phyloP scores from a whole-genome alignment of 345 rosid genomes.

The Pugionium cornutum region DNA sequence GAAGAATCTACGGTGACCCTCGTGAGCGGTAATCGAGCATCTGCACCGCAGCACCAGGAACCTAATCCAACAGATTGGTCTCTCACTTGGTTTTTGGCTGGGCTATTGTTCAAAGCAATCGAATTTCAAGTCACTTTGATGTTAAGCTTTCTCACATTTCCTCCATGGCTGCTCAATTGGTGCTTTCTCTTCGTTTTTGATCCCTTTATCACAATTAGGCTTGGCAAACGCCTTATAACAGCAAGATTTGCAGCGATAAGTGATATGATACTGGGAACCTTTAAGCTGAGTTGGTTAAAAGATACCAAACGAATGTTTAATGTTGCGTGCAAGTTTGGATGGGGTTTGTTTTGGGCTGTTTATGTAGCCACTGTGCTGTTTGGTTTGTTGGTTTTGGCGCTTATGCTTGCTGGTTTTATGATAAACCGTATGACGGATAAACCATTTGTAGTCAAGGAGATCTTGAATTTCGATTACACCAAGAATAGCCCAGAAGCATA shows the following conservation, averaged over 20 bases:
- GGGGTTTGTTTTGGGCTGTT: conserved; percentile 68
- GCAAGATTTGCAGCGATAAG: conserved; percentile 33
- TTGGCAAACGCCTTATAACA: conserved; percentile 38
- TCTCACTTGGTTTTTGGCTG: conserved; percentile 48
- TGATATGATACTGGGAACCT: conserved; percentile 34
- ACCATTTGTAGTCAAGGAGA: conserved; percentile 57
- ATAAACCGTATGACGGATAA: conserved; percentile 61
- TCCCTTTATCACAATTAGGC: conserved; percentile 58
- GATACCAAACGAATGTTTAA: conserved; percentile 50
- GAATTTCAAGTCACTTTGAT: conserved; percentile 46
- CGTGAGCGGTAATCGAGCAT: conserved; percentile 19
- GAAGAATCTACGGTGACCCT: conserved; percentile 38
- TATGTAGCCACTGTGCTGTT: conserved; percentile 65
- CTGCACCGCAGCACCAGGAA: conserved; percentile 33
- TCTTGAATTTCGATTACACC: conserved; percentile 58
- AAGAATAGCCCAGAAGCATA: conserved; percentile 62
- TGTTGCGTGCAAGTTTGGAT: conserved; percentile 50
- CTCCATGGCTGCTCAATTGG: conserved; percentile 47
- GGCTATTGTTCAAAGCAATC: conserved; percentile 52
- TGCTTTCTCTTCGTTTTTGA: conserved; percentile 50
- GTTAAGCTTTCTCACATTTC: conserved; percentile 47
- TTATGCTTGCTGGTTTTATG: conserved; percentile 54
- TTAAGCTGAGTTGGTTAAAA: conserved; percentile 46
- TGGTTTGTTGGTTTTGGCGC: conserved; percentile 53
- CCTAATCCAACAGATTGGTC: conserved; percentile 35